Conservation (phyloP, 305 asterid genomes). For the Fraxinus velutina region DNA sequence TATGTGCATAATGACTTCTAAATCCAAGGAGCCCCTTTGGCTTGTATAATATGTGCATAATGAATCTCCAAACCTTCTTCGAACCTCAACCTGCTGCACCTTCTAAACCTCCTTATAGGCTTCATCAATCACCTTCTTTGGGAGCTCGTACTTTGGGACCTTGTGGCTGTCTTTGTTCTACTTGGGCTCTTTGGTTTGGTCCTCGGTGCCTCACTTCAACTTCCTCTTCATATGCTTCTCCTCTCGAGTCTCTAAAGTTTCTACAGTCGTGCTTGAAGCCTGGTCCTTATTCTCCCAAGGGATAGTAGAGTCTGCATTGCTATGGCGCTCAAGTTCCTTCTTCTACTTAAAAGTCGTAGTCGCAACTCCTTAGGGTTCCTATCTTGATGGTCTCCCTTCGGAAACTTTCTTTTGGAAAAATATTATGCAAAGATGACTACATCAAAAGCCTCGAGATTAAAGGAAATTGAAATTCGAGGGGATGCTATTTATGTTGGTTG, state of each 20-base stretch:
- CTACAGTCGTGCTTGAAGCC: background rate
- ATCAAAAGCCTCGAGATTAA: background rate
- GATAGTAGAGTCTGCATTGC: background rate
- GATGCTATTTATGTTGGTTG: too few relatives aligned
- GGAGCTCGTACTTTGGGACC: background rate
- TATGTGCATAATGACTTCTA: too few relatives aligned
- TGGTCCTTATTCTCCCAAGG: background rate
- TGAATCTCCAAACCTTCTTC: background rate
- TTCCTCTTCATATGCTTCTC: background rate
- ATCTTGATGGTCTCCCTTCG: background rate
- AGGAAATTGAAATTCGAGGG: background rate
- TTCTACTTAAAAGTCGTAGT: background rate
- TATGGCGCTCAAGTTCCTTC: background rate
- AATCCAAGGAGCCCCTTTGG: too few relatives aligned
- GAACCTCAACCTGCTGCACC: background rate
- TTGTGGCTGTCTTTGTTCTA: background rate
- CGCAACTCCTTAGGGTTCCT: background rate
- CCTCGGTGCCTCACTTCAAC: background rate
- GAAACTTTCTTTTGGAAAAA: background rate
- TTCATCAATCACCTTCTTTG: background rate
- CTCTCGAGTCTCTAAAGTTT: background rate
- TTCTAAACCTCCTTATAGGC: background rate
- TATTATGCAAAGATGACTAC: background rate
- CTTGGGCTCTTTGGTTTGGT: background rate
- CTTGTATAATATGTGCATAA: too few relatives aligned